phyloP scores from a whole-genome alignment of 2,329 filamentous ascomycete species.

The Stagonosporopsis chrysanthemi region DNA sequence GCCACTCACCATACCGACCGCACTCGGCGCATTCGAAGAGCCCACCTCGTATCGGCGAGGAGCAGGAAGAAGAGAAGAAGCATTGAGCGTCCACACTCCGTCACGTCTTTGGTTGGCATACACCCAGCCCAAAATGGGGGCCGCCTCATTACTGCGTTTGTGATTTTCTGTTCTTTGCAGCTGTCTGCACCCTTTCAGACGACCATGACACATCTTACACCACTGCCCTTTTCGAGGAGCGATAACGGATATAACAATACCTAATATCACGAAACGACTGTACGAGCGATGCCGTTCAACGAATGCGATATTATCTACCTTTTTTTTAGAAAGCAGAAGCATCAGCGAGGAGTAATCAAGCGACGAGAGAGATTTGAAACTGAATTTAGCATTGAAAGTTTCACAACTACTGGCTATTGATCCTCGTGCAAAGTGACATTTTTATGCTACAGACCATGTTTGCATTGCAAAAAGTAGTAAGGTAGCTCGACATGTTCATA shows the following conservation, averaged over 20 bases:
- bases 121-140: neutral
- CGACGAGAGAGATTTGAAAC: neutral
- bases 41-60: constrained; percentile 49
- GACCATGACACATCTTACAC: neutral
- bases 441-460: neutral
- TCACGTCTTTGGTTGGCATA: neutral
- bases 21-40: constrained; percentile 43
- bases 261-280: constrained; percentile 5
- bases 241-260: neutral
- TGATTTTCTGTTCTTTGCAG: neutral
- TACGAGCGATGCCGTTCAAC: neutral
- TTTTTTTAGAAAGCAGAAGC: constrained; percentile 1
- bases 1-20: constrained; percentile 45
- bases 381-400: neutral
- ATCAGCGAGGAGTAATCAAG: constrained; percentile 11
- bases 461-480: neutral
- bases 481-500: neutral
- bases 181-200: neutral
- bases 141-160: neutral
- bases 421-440: neutral
- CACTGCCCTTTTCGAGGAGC: neutral
- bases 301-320: constrained; percentile 3
- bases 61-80: constrained; percentile 26
- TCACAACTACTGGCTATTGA: neutral
- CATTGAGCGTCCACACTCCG: neutral